These are phyloP conservation scores for Fonsecaea multimorphosa DNA, from an alignment of 2,329 filamentous ascomycete species.

Conservation along the genomic window DNA sequence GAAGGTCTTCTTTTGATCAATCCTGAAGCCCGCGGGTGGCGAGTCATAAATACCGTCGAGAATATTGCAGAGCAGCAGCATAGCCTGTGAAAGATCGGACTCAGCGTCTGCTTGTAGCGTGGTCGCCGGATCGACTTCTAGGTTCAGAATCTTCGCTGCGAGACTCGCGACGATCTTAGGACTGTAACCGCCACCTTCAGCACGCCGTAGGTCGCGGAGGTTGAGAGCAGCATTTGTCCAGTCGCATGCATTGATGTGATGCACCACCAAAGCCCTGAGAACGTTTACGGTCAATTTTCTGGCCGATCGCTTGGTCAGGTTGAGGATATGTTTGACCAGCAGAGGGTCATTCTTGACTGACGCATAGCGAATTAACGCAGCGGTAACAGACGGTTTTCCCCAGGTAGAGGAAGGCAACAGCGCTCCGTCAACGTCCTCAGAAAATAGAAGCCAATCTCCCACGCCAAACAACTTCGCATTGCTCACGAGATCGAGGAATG, in stretches of 20 bases:
- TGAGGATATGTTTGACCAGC: conserved; percentile 27
- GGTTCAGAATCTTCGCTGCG: conserved; percentile 43
- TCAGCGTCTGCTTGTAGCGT: conserved; percentile 10
- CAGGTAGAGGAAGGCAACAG: conserved; percentile 56
- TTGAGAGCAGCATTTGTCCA: conserved; percentile 26
- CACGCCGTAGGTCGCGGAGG: conserved; percentile 26
- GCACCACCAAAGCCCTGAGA: conserved; percentile 32
- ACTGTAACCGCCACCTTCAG: conserved; percentile 40
- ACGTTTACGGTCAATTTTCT: conserved; percentile 33
- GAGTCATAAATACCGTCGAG: conserved; percentile 33
- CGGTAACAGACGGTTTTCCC: conserved; percentile 54
- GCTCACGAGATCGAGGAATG: conserved; percentile 59
- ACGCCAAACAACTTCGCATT: conserved; percentile 55
- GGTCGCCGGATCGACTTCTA: conserved; percentile 24
- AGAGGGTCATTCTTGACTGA: conserved; percentile 53
- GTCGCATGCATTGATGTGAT: conserved; percentile 26
- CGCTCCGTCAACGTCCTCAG: conserved; percentile 61
- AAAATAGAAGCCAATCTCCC: conserved; percentile 61
- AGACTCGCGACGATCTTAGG: conserved; percentile 44
- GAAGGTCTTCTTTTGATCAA: conserved; percentile 29
- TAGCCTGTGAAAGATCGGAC: conserved; percentile 18
- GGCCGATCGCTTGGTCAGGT: background rate
- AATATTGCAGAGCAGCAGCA: conserved; percentile 29
- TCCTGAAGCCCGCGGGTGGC: conserved; percentile 26
- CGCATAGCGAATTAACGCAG: conserved; percentile 62